Percentiles rank a stretch among this genome's conserved stretches.
phyloP scores from a whole-genome alignment of 257 asterid genomes.

The Solanum chmielewskii region DNA sequence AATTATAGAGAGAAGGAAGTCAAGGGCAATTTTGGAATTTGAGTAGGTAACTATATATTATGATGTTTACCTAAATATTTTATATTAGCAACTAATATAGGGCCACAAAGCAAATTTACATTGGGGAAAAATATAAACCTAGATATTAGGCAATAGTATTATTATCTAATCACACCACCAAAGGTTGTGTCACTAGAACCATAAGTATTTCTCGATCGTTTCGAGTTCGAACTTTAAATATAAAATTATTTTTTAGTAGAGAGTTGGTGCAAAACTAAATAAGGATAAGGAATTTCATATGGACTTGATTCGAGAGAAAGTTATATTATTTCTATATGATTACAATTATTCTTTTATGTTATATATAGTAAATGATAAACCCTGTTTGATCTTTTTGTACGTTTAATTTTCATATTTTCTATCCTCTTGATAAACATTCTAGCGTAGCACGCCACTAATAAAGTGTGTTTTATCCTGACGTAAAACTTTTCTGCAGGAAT shows the following conservation, averaged over 20 bases:
- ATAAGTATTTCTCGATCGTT: neutral
- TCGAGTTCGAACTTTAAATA: neutral
- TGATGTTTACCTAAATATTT: neutral
- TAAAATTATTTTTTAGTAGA: neutral
- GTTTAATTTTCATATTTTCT: too few relatives aligned
- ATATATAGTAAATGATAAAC: too few relatives aligned
- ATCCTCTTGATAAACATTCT: too few relatives aligned
- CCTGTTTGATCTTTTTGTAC: too few relatives aligned
- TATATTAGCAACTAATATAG: neutral
- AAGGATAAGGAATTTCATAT: too few relatives aligned
- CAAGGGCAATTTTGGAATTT: neutral
- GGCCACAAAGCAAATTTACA: neutral
- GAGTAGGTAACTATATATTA: neutral
- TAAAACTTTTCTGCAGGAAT: fast-evolving
- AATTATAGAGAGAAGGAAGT: neutral
- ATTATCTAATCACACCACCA: neutral
- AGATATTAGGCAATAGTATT: neutral
- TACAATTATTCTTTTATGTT: too few relatives aligned
- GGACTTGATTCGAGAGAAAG: neutral
- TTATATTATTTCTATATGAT: too few relatives aligned
- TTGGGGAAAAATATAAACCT: neutral
- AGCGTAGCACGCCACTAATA: neutral
- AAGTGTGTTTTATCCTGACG: neutral
- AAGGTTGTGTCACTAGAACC: neutral
- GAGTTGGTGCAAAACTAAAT: neutral